Evolutionary conservation across 75 land plant species (phyloP).

Genomic region (Pinus tabuliformis): DNA sequence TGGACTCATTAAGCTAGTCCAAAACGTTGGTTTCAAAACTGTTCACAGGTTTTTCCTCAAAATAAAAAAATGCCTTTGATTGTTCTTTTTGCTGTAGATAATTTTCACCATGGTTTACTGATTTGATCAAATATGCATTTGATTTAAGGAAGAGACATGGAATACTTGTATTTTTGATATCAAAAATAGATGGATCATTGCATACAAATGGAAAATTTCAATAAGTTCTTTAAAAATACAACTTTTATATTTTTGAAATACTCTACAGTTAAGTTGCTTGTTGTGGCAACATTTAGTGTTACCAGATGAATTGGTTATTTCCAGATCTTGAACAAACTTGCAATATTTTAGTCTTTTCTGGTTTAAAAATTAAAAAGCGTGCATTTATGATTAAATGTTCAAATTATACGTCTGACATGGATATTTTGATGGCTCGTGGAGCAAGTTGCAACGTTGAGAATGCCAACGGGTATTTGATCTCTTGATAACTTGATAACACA

Average conservation of each 20-base stretch:
- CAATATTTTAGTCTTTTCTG: not conserved
- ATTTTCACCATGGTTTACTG: not conserved
- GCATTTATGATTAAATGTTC: not conserved
- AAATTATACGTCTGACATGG: constrained; percentile 4
- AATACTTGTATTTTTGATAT: not conserved
- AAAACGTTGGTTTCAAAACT: too few relatives aligned
- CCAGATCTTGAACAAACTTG: not conserved
- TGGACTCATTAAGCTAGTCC: too few relatives aligned
- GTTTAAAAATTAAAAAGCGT: not conserved
- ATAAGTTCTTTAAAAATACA: not conserved
- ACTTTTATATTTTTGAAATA: not conserved
- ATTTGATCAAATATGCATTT: not conserved
- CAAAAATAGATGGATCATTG: not conserved
- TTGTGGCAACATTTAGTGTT: constrained; percentile 91
- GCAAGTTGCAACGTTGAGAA: constrained; percentile 71
- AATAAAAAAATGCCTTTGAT: too few relatives aligned
- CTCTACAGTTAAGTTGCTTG: constrained; percentile 89
- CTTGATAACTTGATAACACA: not conserved
- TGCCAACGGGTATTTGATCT: constrained; percentile 76
- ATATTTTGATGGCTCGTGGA: constrained; percentile 86
- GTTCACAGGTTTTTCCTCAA: too few relatives aligned
- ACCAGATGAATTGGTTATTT: constrained; percentile 54
- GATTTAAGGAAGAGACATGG: not conserved
- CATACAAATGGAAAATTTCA: not conserved
- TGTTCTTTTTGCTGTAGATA: not conserved